Percentiles rank a stretch among this genome's conserved stretches.
Conservation (phyloP, 768 basidiomycete species). For the Mycena capillaripes region DNA sequence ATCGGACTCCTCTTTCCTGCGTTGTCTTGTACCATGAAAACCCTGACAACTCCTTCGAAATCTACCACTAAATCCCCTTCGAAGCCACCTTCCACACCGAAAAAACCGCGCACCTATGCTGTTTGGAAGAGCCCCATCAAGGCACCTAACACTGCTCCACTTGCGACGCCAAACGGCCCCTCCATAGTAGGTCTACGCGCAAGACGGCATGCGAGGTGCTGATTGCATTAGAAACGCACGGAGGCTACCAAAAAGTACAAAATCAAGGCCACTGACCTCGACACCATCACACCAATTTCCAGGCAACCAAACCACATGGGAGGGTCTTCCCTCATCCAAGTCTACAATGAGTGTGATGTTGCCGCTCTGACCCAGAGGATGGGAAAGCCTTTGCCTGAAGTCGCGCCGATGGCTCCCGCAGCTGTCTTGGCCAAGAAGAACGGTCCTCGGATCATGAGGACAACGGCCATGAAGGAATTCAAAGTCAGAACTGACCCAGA, state of each 20-base stretch:
- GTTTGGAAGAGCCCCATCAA: constrained; percentile 20
- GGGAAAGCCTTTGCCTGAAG: constrained; percentile 24
- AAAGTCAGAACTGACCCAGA: constrained; percentile 1
- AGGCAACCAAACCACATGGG: constrained; percentile 24
- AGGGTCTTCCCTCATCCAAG: constrained; percentile 25
- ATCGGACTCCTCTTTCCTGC: not conserved
- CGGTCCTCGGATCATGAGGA: constrained; percentile 26
- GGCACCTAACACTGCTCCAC: not conserved
- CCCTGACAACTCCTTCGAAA: constrained; percentile 4
- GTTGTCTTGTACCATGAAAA: constrained; percentile 3
- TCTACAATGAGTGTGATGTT: constrained; percentile 28
- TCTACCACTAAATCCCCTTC: constrained; percentile 12
- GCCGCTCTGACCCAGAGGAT: constrained; percentile 11
- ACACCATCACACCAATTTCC: constrained; percentile 22
- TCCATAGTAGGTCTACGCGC: constrained; percentile 14
- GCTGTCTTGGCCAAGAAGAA: constrained; percentile 15
- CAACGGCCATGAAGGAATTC: constrained; percentile 21
- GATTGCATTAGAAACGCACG: constrained; percentile 20
- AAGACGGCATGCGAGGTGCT: not conserved
- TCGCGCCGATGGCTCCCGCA: not conserved
- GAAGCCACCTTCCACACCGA: constrained; percentile 22
- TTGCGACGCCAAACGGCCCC: constrained; percentile 17
- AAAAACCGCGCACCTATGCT: constrained; percentile 9
- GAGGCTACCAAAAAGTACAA: constrained; percentile 21
- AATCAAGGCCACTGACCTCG: constrained; percentile 24